Evolutionary conservation across 192 early-diverging fungal genomes (phyloP).

Genomic region (Glomus cerebriforme): DNA sequence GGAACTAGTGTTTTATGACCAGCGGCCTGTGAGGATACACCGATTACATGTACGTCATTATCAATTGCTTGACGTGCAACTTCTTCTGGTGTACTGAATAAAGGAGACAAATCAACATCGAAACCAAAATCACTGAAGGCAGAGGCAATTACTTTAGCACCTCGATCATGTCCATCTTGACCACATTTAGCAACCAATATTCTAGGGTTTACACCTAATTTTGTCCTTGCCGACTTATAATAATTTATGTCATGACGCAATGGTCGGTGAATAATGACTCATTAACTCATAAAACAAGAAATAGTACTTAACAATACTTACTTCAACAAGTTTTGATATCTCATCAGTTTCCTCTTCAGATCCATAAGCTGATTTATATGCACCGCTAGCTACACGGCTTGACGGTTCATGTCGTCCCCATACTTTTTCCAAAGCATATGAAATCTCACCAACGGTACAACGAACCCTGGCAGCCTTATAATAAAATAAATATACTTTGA

Average conservation of each 20-base stretch:
- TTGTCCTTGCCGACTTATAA: conserved; percentile 8
- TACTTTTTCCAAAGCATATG: conserved; percentile 74
- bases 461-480: conserved; percentile 69
- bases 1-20: conserved; percentile 89
- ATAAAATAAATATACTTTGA: neutral
- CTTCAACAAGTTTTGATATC: conserved; percentile 64
- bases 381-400: conserved; percentile 81
- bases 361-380: conserved; percentile 83
- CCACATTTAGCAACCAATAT: conserved; percentile 92
- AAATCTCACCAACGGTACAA: conserved; percentile 88
- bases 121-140: conserved; percentile 90
- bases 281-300: too few relatives aligned
- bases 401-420: conserved; percentile 83
- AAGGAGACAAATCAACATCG: conserved; percentile 87
- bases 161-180: conserved; percentile 91
- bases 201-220: conserved; percentile 79
- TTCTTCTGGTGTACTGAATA: conserved; percentile 90
- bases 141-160: conserved; percentile 91
- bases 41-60: conserved; percentile 87
- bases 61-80: conserved; percentile 88
- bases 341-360: conserved; percentile 61
- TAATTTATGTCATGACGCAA: too few relatives aligned
- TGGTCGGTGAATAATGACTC: too few relatives aligned
- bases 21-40: conserved; percentile 85
- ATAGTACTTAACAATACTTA: neutral